phyloP scores from a whole-genome alignment of 306 rosid species.

The Fagus crenata region DNA sequence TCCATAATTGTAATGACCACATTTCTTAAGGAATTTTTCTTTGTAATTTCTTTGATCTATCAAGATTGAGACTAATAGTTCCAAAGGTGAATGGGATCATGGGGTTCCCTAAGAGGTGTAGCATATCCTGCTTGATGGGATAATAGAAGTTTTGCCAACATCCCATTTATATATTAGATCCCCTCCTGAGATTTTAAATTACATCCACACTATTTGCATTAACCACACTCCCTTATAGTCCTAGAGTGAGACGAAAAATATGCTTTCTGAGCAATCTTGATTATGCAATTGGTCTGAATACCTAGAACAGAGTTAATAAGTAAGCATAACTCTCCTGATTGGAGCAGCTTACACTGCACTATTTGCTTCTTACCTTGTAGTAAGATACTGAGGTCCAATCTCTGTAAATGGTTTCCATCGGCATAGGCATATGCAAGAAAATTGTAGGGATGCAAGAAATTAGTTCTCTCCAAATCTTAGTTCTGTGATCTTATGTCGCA shows the following conservation, averaged over 20 bases:
- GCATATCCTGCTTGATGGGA: background rate
- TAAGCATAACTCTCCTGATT: background rate
- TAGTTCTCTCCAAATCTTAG: background rate
- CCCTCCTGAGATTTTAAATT: background rate
- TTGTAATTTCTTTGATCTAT: background rate
- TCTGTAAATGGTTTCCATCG: background rate
- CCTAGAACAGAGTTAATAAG: background rate
- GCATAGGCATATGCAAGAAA: background rate
- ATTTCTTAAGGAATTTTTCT: background rate
- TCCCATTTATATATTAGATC: background rate
- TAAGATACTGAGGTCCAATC: background rate
- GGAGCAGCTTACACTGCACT: background rate
- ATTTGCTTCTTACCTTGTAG: background rate
- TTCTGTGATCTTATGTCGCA: constrained; percentile 2
- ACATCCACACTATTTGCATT: background rate
- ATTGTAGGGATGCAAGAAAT: background rate
- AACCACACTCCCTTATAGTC: background rate
- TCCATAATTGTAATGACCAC: background rate
- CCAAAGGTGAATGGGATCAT: background rate
- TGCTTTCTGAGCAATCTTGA: background rate
- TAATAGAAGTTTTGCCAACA: background rate
- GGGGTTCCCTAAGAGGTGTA: background rate
- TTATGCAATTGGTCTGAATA: background rate
- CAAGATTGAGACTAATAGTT: background rate
- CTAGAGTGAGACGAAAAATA: background rate